These are phyloP conservation scores for Schoenoplectus tabernaemontani DNA, from an alignment of 202 grass and related monocot genomes.

Conservation along the genomic window DNA sequence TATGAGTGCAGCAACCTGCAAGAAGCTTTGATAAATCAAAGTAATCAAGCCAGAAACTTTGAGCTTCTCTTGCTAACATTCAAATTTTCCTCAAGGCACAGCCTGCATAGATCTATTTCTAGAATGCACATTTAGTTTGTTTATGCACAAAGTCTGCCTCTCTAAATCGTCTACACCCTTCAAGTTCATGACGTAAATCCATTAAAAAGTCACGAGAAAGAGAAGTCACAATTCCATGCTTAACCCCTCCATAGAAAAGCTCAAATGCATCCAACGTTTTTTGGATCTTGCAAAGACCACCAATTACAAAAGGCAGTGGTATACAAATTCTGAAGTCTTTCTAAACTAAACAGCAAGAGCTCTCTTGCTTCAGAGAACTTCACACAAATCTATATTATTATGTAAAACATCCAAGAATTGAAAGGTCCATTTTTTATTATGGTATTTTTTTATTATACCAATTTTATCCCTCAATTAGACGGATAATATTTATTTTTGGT, in stretches of 20 bases:
- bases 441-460: no score
- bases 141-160: conserved; percentile 61
- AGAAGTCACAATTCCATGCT: conserved; percentile 33
- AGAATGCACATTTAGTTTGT: conserved; percentile 41
- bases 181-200: conserved; percentile 49
- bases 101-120: not conserved
- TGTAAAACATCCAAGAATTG: no score
- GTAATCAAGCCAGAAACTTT: not conserved
- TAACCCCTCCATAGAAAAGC: conserved; percentile 56
- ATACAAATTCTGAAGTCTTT: conserved; percentile 35
- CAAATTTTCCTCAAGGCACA: not conserved
- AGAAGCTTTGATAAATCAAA: not conserved
- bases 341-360: conserved; percentile 56
- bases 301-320: conserved; percentile 35
- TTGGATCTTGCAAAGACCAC: conserved; percentile 50
- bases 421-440: no score
- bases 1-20: no score
- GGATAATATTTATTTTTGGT: no score
- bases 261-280: conserved; percentile 51
- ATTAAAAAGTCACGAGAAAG: conserved; percentile 43
- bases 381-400: no score
- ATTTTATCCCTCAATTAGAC: no score
- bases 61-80: not conserved
- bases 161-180: conserved; percentile 36
- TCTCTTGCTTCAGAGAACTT: conserved; percentile 65